A percentile compares a stretch with the other conserved stretches of the same genome.
These are phyloP conservation scores for Coniella lustricola DNA, from an alignment of 2,329 filamentous ascomycete species.

Conservation along the genomic window DNA sequence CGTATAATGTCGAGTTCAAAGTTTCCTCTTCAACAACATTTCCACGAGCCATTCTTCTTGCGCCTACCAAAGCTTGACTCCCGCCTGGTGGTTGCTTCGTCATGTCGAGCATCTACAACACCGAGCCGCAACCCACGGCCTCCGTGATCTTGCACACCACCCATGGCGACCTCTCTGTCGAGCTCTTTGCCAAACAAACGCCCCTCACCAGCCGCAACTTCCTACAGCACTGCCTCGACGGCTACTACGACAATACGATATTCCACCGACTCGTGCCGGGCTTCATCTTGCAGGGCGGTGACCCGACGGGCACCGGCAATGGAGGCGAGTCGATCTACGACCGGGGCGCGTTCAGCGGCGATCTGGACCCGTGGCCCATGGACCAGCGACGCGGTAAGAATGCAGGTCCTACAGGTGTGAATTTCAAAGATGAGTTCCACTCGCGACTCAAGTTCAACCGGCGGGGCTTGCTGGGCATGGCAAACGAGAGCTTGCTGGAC, in stretches of 20 bases:
- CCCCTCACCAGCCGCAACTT: slow-evolving; percentile 92
- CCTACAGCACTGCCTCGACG: slow-evolving; percentile 87
- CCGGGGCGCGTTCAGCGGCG: slow-evolving; percentile 66
- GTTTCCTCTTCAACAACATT: not conserved
- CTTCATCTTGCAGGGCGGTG: slow-evolving; percentile 91
- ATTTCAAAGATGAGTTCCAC: slow-evolving; percentile 82
- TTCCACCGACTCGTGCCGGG: slow-evolving; percentile 90
- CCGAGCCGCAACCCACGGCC: slow-evolving; percentile 88
- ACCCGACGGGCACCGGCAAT: slow-evolving; percentile 85
- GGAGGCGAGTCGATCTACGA: slow-evolving; percentile 92
- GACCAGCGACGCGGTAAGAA: slow-evolving; percentile 57
- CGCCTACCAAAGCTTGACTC: not conserved
- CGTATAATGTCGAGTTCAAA: not conserved
- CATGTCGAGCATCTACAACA: slow-evolving; percentile 90
- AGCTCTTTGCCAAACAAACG: slow-evolving; percentile 91
- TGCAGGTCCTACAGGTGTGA: slow-evolving; percentile 50
- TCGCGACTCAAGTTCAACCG: slow-evolving; percentile 88
- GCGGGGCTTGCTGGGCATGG: slow-evolving; percentile 89
- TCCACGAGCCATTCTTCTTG: not conserved
- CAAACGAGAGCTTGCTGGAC: slow-evolving; percentile 70
- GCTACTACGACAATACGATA: slow-evolving; percentile 88
- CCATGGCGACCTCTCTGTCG: slow-evolving; percentile 78
- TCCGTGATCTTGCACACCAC: slow-evolving; percentile 89
- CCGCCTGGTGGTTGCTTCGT: slow-evolving; percentile 5
- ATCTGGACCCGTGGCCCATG: slow-evolving; percentile 67